Evolutionary conservation across 2,329 filamentous ascomycete species (phyloP).

Genomic region (Alternaria burnsii): DNA sequence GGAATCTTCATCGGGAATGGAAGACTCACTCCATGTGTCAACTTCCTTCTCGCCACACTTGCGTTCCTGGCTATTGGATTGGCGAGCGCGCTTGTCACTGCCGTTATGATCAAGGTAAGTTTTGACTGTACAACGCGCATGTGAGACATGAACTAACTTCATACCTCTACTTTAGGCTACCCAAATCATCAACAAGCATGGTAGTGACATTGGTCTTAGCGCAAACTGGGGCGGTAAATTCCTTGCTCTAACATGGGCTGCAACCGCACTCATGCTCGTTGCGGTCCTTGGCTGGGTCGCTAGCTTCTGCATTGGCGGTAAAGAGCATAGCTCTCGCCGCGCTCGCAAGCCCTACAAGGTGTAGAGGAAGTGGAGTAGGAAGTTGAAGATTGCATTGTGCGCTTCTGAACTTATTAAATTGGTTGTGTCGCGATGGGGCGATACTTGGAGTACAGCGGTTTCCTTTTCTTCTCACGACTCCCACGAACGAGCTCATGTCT

Average conservation of each 20-base stretch:
- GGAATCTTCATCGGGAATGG: constrained; percentile 56
- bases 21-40: constrained; percentile 58
- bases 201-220: constrained; percentile 58
- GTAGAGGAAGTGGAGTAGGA: not conserved
- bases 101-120: constrained; percentile 60
- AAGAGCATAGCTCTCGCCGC: not conserved
- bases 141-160: not conserved
- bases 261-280: constrained; percentile 57
- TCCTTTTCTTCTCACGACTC: not conserved
- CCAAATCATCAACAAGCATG: constrained; percentile 65
- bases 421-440: not conserved
- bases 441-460: not conserved
- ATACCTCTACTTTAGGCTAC: constrained; percentile 44
- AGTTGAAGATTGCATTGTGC: not conserved
- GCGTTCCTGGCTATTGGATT: constrained; percentile 69
- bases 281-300: constrained; percentile 41
- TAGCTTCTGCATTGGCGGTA: constrained; percentile 38
- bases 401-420: not conserved
- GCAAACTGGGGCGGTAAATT: constrained; percentile 64
- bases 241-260: constrained; percentile 67
- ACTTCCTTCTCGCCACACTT: constrained; percentile 60
- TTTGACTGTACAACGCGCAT: not conserved
- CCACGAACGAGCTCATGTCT: constrained; percentile 1
- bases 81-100: constrained; percentile 77
- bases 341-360: constrained; percentile 4